Conservation (phyloP, 768 basidiomycete species). For the Termitomyces sp. region DNA sequence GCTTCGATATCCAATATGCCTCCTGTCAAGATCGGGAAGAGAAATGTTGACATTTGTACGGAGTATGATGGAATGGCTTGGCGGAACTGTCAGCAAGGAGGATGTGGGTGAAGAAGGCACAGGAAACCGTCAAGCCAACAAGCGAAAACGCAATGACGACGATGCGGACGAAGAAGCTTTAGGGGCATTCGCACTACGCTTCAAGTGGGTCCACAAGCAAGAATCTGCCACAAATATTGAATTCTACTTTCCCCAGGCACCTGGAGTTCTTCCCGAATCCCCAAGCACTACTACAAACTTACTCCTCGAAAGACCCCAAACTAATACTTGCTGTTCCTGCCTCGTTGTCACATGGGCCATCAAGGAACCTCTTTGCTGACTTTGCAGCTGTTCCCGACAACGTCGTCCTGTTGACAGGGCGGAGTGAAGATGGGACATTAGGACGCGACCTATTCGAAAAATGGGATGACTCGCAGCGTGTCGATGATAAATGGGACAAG, state of each 20-base stretch:
- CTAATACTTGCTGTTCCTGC: conserved; percentile 92
- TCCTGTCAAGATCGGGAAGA: conserved; percentile 86
- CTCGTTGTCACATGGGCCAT: conserved; percentile 89
- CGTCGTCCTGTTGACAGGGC: conserved; percentile 81
- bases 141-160: conserved; percentile 62
- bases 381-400: conserved; percentile 85
- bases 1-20: conserved; percentile 84
- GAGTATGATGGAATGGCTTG: conserved; percentile 99
- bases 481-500: conserved; percentile 82
- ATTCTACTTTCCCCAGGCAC: conserved; percentile 49
- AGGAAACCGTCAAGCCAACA: conserved; percentile 50
- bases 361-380: conserved; percentile 79
- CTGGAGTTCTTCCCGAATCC: conserved; percentile 91
- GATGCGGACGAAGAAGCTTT: conserved; percentile 74
- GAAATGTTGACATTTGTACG: conserved; percentile 94
- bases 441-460: conserved; percentile 75
- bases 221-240: neutral
- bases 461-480: conserved; percentile 84
- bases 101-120: conserved; percentile 81
- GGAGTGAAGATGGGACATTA: conserved; percentile 79
- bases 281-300: conserved; percentile 73
- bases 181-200: conserved; percentile 84
- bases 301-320: conserved; percentile 88
- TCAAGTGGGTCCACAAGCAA: conserved; percentile 55
- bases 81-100: conserved; percentile 91